Percentiles rank a stretch among this genome's conserved stretches.
These are phyloP conservation scores for Talaromyces sp. DNA, from an alignment of 2,329 filamentous ascomycete genomes.

Conservation along the genomic window DNA sequence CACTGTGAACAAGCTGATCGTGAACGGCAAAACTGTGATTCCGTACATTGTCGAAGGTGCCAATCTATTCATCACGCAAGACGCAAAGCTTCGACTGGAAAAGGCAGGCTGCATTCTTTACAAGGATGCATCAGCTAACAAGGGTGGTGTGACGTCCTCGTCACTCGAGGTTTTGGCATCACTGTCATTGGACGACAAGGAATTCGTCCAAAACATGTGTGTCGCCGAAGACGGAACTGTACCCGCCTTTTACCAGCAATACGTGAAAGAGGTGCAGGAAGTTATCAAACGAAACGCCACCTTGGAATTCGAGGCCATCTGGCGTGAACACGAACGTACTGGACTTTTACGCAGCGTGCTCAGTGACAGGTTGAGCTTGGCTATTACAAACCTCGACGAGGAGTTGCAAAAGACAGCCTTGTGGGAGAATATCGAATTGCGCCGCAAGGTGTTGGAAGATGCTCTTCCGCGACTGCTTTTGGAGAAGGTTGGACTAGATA, in stretches of 20 bases:
- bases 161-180: conserved; percentile 94
- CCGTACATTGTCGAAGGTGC: conserved; percentile 97
- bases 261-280: conserved; percentile 86
- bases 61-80: conserved; percentile 98
- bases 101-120: conserved; percentile 91
- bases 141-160: conserved; percentile 95
- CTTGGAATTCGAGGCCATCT: conserved; percentile 97
- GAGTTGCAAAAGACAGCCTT: conserved; percentile 90
- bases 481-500: conserved; percentile 86
- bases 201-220: conserved; percentile 94
- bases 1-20: conserved; percentile 81
- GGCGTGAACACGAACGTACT: conserved; percentile 85
- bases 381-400: conserved; percentile 95
- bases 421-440: conserved; percentile 78
- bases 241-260: conserved; percentile 87
- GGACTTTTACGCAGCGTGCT: conserved; percentile 78
- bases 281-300: conserved; percentile 88
- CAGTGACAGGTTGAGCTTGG: conserved; percentile 83
- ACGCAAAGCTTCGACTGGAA: conserved; percentile 92
- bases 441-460: conserved; percentile 74
- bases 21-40: conserved; percentile 79
- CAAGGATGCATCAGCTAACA: conserved; percentile 98
- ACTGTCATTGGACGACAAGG: conserved; percentile 84
- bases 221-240: conserved; percentile 70
- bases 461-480: conserved; percentile 81